Evolutionary conservation across 2,329 filamentous ascomycete genomes (phyloP), one percentile per base, ranked within the genome.

Genomic region (Aspergillus sp.): DNA sequence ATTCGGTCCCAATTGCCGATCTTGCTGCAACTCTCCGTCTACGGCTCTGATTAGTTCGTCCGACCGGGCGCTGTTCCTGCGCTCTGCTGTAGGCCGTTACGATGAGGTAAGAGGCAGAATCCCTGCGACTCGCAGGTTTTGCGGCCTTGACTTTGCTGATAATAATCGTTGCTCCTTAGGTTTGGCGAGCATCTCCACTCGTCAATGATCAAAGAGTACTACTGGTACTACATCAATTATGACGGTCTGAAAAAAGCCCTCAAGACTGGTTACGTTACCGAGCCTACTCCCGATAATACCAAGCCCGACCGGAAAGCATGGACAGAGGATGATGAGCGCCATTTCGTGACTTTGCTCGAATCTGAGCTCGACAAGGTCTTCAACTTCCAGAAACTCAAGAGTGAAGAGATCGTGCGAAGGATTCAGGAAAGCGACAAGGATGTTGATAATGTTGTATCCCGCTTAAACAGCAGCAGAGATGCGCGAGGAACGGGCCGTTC

Each of bases 171-270:
- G 52, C 56, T 40, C 39, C 24, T 46, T 56, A 88, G 86, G 83
- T 99, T 98, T 82, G 95, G 95, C 75, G 91, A 97, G 78, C 93
- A 99, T 83, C 87, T 99, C 70, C 91, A 91, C 64, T 93, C 91
- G 70, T 97, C 93, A 73, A 85, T 96, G 72, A 96, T 98, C 77
- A 92, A 90, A 81, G 93, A 98, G 79, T 99, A 96, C 80, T 88
- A 93, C 75, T 96, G 93, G 88, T 91, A 96, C 81, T 99, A 99
- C 80, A 97, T 99, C 78, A 89, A 91, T 78, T 99, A 99, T 79
- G 93, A 97, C 74, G 90, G 89, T 64, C 85, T 99, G 50, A 99
- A 99, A 80, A 82, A 84, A 65, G 87, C 91, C 64, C 86, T 99
- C 61, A 95, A 93, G 78, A 86, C 84, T 59, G 84, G 87, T 59